A percentile compares a stretch with the other conserved stretches of the same genome.
Evolutionary conservation across 2,329 filamentous ascomycete species (phyloP).

Genomic region (Emergomyces pasteurianus): DNA sequence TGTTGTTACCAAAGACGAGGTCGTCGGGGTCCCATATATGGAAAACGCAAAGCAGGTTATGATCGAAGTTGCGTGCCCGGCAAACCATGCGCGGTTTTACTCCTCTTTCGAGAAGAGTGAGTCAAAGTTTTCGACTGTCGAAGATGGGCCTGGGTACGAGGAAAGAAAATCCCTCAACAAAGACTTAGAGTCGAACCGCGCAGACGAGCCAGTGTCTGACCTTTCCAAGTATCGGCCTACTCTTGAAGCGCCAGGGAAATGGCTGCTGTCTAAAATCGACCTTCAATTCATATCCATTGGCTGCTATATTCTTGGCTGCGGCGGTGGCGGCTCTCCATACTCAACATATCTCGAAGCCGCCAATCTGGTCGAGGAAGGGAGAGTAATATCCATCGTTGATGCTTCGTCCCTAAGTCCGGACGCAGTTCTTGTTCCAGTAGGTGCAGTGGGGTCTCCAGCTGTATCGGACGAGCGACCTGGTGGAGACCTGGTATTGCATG

Average conservation of each 20-base stretch:
- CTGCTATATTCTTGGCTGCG: conserved; percentile 27
- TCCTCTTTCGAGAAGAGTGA: not conserved
- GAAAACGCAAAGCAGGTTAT: conserved; percentile 33
- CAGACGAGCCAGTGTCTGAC: conserved; percentile 12
- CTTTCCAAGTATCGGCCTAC: conserved; percentile 28
- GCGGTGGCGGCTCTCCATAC: conserved; percentile 32
- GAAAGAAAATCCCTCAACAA: not conserved
- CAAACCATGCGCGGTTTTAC: not conserved
- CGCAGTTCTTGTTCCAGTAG: conserved; percentile 11
- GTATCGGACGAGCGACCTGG: conserved; percentile 18
- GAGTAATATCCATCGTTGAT: conserved; percentile 34
- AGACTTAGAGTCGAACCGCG: not conserved
- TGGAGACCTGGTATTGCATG: conserved; percentile 16
- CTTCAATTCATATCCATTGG: conserved; percentile 28
- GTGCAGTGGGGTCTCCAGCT: conserved; percentile 44
- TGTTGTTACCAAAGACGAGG: conserved; percentile 41
- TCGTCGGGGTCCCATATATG: conserved; percentile 44
- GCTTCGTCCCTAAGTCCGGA: conserved; percentile 36
- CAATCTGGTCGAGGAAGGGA: conserved; percentile 21
- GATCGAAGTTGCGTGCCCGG: conserved; percentile 16
- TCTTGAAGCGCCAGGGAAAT: conserved; percentile 20
- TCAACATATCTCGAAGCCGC: conserved; percentile 33
- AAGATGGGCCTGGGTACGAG: not conserved
- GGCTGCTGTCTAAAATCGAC: conserved; percentile 27
- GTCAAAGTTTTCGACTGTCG: not conserved